Percentiles rank a stretch among this genome's conserved stretches.
These are phyloP conservation scores for Mallotus japonicus DNA, from an alignment of 441 rosid species.

Conservation along the genomic window DNA sequence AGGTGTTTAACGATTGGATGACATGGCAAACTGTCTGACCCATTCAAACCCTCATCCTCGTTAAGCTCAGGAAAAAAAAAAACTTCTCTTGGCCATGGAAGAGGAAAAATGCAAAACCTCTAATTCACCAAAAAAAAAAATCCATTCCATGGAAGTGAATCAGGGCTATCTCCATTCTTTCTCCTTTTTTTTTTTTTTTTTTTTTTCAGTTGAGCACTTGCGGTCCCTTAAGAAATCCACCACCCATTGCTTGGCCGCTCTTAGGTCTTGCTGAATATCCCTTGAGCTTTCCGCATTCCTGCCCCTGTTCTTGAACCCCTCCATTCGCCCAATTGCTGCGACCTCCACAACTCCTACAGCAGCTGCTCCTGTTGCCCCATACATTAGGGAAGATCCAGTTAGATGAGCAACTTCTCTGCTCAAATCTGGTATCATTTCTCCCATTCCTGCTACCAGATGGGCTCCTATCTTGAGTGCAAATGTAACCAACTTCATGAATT, in stretches of 20 bases:
- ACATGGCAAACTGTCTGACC: too few relatives aligned
- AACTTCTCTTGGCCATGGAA: too few relatives aligned
- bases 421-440: constrained; percentile 95
- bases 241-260: constrained; percentile 92
- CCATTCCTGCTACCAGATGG: constrained; percentile 85
- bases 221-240: constrained; percentile 80
- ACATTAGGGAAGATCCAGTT: constrained; percentile 57
- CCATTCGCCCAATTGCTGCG: constrained; percentile 43
- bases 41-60: too few relatives aligned
- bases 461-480: constrained; percentile 94
- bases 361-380: constrained; percentile 82
- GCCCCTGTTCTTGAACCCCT: constrained; percentile 42
- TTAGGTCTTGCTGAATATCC: constrained; percentile 62
- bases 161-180: too few relatives aligned
- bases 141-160: too few relatives aligned
- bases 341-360: constrained; percentile 71
- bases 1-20: too few relatives aligned
- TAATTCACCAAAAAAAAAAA: too few relatives aligned
- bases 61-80: too few relatives aligned
- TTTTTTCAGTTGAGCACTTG: constrained; percentile 71
- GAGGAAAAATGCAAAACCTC: too few relatives aligned
- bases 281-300: constrained; percentile 40
- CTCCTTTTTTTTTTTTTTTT: too few relatives aligned
- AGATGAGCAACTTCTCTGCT: constrained; percentile 79
- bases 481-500: constrained; percentile 81